Base-by-base conservation (phyloP, 371 early-diverging fungal species). In the Haplosporangium sp. region DNA sequence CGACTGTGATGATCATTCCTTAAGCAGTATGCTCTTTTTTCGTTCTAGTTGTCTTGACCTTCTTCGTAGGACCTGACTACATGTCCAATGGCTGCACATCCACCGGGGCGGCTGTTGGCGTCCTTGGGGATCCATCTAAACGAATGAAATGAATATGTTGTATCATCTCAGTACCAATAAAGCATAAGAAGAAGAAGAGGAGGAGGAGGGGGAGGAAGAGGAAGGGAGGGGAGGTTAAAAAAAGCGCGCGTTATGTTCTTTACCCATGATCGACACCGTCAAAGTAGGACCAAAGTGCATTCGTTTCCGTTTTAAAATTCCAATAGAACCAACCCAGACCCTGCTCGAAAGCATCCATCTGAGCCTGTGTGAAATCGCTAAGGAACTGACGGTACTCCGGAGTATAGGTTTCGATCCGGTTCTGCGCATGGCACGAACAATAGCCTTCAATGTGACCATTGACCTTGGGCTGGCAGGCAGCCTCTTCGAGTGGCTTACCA, bases 281-380 rank as follows among this genome's bases (percentile, higher is more conserved):
- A 9, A 90, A 82, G 64, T 90, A 93, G 59, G 91, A 87, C 94
- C 93, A 94, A 36, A 91, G 85, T 10, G 90, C 89, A 50, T 91
- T 87, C 16, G 85, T 68, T 67, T 94, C 92, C 0, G 94, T 88
- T 75, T 93, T 94, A 58, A 91, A 93, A 67, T 91, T 92, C 94
- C 94, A 94, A 59, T 90, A 92, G 68, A 92, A 89, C 93, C 93
- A 94, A 0, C 94, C 94, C 29, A 80, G 56, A 1, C 85, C 73
- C 52, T 65, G 77, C 65, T 86, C 86, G 64, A 84, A 90, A 4
- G 86, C 85, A 69, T 86, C 87, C 68, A 87, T 74, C 70, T 90
- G 90, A 0, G 82, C 74, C 70, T 82, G 81, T 0, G 85, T 83
- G 56, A 85, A 87, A 16, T 69, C 74, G 7, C 67, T 55, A 59